These are phyloP conservation scores for Asclepias syriaca DNA, from an alignment of 257 asterid species.

Conservation along the genomic window DNA sequence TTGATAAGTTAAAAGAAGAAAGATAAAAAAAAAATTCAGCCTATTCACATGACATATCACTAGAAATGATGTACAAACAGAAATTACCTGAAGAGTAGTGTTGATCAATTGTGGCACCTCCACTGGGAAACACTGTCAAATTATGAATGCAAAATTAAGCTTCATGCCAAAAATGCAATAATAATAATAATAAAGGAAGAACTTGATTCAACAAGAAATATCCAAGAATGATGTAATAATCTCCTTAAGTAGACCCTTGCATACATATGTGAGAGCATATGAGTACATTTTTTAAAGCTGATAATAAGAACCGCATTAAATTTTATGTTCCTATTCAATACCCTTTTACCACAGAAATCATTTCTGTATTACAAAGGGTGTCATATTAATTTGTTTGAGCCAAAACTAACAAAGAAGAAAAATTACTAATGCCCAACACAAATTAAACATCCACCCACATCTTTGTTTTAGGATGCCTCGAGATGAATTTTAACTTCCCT, in stretches of 20 bases:
- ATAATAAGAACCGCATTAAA: not conserved
- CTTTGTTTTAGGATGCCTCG: not conserved
- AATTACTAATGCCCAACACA: not conserved
- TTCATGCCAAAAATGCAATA: not conserved
- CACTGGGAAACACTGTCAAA: slow-evolving; percentile 81
- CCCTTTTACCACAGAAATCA: not conserved
- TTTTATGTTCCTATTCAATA: not conserved
- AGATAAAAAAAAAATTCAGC: not conserved
- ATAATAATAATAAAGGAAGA: too few species aligned
- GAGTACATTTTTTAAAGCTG: not conserved
- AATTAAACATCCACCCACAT: not conserved
- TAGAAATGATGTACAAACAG: slow-evolving; percentile 11
- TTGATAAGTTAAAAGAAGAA: slow-evolving; percentile 7
- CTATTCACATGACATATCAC: slow-evolving; percentile 2
- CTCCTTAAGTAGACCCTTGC: not conserved
- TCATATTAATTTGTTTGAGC: not conserved
- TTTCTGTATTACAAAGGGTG: not conserved
- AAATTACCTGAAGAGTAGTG: slow-evolving; percentile 63
- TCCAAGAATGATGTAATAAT: not conserved
- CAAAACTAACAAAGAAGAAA: not conserved
- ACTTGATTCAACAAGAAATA: not conserved
- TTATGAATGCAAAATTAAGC: slow-evolving; percentile 18
- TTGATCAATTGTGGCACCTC: slow-evolving; percentile 82
- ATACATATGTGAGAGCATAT: not conserved
- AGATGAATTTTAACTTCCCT: not conserved